A percentile compares a stretch with the other conserved stretches of the same genome.
These are phyloP conservation scores for Dendryphion nanum DNA, from an alignment of 2,329 filamentous ascomycete genomes.

Conservation along the genomic window DNA sequence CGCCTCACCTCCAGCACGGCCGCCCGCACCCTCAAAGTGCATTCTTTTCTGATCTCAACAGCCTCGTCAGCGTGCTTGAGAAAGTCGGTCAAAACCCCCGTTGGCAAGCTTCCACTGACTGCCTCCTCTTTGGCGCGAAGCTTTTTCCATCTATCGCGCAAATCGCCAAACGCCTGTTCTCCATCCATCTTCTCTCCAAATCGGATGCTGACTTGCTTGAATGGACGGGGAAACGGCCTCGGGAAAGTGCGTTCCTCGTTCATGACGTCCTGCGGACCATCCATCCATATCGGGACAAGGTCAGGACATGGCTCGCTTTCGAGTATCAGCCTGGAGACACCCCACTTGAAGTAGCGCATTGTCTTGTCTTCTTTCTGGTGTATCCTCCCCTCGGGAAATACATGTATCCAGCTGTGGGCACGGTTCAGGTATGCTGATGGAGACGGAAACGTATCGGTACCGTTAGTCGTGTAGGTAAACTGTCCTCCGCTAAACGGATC, in stretches of 20 bases:
- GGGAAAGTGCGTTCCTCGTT: conserved; percentile 77
- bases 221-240: conserved; percentile 73
- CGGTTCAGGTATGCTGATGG: conserved; percentile 71
- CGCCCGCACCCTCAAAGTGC: conserved; percentile 72
- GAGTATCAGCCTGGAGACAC: conserved; percentile 83
- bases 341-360: conserved; percentile 99
- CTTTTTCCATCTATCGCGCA: conserved; percentile 71
- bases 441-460: conserved; percentile 63
- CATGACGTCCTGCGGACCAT: conserved; percentile 87
- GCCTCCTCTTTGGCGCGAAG: conserved; percentile 57
- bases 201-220: conserved; percentile 68
- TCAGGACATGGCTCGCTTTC: conserved; percentile 86
- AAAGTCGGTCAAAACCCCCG: conserved; percentile 63
- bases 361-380: conserved; percentile 78
- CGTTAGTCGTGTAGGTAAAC: conserved; percentile 65
- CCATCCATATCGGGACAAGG: conserved; percentile 90
- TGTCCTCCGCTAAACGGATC: conserved; percentile 57
- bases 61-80: conserved; percentile 73
- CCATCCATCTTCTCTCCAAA: conserved; percentile 78
- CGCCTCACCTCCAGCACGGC: conserved; percentile 78
- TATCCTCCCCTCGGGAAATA: conserved; percentile 93
- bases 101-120: conserved; percentile 41
- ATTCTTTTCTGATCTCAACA: conserved; percentile 72
- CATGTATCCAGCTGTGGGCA: conserved; percentile 82
- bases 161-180: conserved; percentile 73